phyloP scores from a whole-genome alignment of 352 stramenopile genomes.

The Pythium folliculosum region DNA sequence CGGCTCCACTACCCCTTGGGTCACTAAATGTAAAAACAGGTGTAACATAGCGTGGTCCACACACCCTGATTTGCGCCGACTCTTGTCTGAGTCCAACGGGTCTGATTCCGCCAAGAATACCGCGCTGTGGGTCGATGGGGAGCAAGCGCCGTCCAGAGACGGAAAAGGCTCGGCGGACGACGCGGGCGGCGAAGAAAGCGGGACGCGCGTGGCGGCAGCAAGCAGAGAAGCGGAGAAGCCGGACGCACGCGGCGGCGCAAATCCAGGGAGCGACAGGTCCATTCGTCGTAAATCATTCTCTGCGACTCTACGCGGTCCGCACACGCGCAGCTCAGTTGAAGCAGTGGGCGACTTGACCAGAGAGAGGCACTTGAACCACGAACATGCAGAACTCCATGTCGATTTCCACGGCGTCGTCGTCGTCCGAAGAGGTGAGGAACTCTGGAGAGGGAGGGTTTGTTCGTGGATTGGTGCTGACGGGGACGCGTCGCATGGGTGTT shows the following conservation, averaged over 20 bases:
- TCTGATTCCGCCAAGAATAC: conserved; percentile 16
- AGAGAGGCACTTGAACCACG: neutral
- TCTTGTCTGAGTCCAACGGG: conserved; percentile 17
- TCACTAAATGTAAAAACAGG: conserved; percentile 21
- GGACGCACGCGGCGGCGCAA: neutral
- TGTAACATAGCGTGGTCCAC: neutral
- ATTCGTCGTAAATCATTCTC: neutral
- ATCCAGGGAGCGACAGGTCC: conserved; percentile 9
- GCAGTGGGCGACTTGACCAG: neutral
- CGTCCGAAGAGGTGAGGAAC: conserved; percentile 9
- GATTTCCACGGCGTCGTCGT: conserved; percentile 23
- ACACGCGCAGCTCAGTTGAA: neutral
- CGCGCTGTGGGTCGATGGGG: neutral
- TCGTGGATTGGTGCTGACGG: neutral
- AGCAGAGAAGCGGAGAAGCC: neutral
- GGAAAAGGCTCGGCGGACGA: conserved; percentile 9
- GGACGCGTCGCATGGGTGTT: neutral
- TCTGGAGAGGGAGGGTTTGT: neutral
- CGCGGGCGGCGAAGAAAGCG: neutral
- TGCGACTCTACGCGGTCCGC: neutral
- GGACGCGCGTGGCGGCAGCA: neutral
- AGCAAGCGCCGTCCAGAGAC: neutral
- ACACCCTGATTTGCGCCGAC: neutral
- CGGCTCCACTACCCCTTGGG: conserved; percentile 19
- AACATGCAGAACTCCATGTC: conserved; percentile 29